phyloP scores from a whole-genome alignment of 2,329 filamentous ascomycete species.

The Xylariaceae sp. region DNA sequence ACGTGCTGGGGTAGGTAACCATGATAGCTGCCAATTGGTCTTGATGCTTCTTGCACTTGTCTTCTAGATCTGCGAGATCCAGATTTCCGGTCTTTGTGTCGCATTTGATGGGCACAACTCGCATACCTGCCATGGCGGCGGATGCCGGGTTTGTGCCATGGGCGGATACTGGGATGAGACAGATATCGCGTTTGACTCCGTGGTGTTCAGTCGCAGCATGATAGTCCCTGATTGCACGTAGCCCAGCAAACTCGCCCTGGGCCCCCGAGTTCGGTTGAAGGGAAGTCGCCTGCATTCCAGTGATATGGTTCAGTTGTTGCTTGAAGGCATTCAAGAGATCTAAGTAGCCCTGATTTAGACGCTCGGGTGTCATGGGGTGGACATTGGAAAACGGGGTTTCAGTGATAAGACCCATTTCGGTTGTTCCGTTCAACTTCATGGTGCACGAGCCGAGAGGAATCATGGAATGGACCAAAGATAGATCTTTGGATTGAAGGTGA shows the following conservation, averaged over 20 bases:
- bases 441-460: conserved; percentile 95
- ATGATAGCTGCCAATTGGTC: conserved; percentile 88
- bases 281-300: conserved; percentile 84
- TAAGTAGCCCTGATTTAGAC: conserved; percentile 64
- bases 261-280: conserved; percentile 94
- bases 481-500: conserved; percentile 88
- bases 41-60: conserved; percentile 84
- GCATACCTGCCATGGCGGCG: conserved; percentile 93
- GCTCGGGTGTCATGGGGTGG: conserved; percentile 71
- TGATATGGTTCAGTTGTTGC: conserved; percentile 73
- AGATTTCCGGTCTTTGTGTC: conserved; percentile 83
- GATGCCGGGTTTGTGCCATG: conserved; percentile 96
- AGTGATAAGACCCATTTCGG: conserved; percentile 85
- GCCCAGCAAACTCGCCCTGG: conserved; percentile 89
- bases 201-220: conserved; percentile 62
- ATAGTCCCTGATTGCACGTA: conserved; percentile 83
- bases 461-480: conserved; percentile 95
- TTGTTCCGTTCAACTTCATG: conserved; percentile 95
- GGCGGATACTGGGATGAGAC: conserved; percentile 89
- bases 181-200: conserved; percentile 76
- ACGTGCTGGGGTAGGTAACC: conserved; percentile 95
- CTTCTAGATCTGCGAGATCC: conserved; percentile 78
- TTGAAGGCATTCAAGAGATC: conserved; percentile 70
- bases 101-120: conserved; percentile 88
- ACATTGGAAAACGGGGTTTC: conserved; percentile 71